Base-by-base conservation (phyloP, 2,329 filamentous ascomycete species). In the Alternaria sp. region DNA sequence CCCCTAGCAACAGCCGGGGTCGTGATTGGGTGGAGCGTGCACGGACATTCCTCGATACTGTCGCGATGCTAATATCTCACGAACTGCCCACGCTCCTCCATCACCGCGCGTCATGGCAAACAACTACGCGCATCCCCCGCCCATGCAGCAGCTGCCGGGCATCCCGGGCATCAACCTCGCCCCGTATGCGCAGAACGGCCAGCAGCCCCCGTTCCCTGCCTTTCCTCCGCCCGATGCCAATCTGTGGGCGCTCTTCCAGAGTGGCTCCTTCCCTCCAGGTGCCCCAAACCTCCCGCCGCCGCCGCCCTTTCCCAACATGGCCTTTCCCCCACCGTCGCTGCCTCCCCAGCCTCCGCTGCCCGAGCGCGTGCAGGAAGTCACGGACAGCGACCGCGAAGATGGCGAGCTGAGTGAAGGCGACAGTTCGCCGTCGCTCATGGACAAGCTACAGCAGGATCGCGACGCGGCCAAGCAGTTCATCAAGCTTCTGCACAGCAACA, bases 391-490 rank as follows among this genome's bases (percentile, higher is more conserved):
- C 60, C 81, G 81, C 59, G 92, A 96, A 73, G 92, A 96, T 72
- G 92, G 91, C 15, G 93, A 96, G 77, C 77, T 96, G 28, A 91
- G 88, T 66, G 92, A 95, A n/a, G 62, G 65, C 7, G 76, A 74
- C 17, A 60, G 43, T n/a, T 23, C 54, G 2, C 57, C 44, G 49
- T 62, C 54, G 6, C 44, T 58, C 40, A 30, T 43, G 43, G 70
- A 69, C 17, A 60, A 55, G 21, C 49, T 75, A 15, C 59, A 65
- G 45, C 67, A 73, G 47, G 59, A 74, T 47, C 77, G 77, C 45
- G 77, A 76, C 52, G 70, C 74, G 17, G 79, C 74, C 6, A 79
- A 77, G 64, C 65, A 76, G 36, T 81, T 81, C 49, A 66, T 83
- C 26, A 68, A 71, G 32, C 66, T 82, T 32, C 71, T 85, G 63